Percentiles rank a stretch among this genome's conserved stretches.
Conservation (phyloP, 306 rosid species). For the Cajanus cajan region DNA sequence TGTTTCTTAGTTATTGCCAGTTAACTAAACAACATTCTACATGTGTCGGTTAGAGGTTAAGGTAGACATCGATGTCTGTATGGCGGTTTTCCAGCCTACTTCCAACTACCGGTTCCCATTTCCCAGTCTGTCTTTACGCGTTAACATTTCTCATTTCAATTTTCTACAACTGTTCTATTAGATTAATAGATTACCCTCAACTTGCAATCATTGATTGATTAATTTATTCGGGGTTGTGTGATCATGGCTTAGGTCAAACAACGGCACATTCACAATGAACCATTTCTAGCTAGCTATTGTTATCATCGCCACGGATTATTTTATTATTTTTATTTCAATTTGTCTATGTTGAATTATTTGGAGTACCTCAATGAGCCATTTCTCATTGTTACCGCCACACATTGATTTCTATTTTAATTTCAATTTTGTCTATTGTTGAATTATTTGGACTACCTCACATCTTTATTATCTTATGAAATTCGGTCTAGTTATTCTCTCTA, state of each 20-base stretch:
- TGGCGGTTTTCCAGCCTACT: background rate
- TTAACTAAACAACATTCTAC: background rate
- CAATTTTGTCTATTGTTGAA: too few species aligned
- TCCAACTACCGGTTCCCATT: background rate
- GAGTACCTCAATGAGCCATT: background rate
- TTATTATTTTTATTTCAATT: too few species aligned
- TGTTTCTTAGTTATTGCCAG: background rate
- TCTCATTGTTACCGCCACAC: background rate
- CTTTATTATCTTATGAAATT: too few species aligned
- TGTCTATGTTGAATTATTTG: too few species aligned
- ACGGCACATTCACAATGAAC: background rate
- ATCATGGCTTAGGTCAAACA: background rate
- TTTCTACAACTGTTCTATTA: background rate
- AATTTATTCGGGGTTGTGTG: background rate
- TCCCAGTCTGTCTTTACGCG: conserved; percentile 18
- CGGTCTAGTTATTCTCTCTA: background rate
- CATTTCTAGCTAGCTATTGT: too few species aligned
- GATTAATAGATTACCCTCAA: background rate
- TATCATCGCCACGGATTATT: too few species aligned
- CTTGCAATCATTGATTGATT: background rate
- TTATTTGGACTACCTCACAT: background rate
- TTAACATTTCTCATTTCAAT: background rate
- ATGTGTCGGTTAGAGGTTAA: background rate
- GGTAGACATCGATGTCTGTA: background rate
- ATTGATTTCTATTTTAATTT: too few species aligned